Conservation (phyloP, 257 asterid genomes). For the Solanum lycopersicoides region DNA sequence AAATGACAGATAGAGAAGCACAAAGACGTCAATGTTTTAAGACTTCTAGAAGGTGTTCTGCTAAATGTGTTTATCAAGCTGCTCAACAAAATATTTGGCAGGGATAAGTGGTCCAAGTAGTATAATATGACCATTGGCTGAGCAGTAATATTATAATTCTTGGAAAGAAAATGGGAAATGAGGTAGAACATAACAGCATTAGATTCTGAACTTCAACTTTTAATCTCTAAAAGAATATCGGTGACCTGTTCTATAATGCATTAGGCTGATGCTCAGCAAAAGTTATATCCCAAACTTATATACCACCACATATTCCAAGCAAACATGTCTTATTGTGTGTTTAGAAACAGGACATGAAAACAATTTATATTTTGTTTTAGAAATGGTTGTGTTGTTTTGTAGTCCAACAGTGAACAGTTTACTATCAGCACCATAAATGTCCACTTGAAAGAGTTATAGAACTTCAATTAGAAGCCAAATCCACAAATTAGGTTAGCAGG, state of each 20-base stretch:
- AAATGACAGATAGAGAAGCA: neutral
- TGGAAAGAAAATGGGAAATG: neutral
- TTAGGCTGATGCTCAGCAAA: neutral
- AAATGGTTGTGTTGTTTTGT: neutral
- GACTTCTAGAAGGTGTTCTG: neutral
- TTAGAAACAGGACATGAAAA: neutral
- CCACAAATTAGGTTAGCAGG: neutral
- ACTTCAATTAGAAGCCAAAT: neutral
- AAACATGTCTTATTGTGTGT: neutral
- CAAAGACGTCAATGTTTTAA: neutral
- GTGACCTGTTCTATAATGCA: neutral
- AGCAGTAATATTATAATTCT: neutral
- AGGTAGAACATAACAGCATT: neutral
- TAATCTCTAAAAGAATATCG: neutral
- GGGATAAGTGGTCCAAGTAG: neutral
- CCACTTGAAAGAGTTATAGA: neutral
- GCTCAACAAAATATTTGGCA: neutral
- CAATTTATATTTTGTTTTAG: neutral
- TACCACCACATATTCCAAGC: neutral
- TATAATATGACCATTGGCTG: neutral
- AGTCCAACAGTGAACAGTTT: neutral
- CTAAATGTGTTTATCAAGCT: neutral
- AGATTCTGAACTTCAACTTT: neutral
- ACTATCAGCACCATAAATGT: neutral
- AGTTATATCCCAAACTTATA: neutral